Evolutionary conservation across 148 eudicot species (phyloP), one percentile per base, ranked within the genome.

Genomic region (Amaranthus palmeri): DNA sequence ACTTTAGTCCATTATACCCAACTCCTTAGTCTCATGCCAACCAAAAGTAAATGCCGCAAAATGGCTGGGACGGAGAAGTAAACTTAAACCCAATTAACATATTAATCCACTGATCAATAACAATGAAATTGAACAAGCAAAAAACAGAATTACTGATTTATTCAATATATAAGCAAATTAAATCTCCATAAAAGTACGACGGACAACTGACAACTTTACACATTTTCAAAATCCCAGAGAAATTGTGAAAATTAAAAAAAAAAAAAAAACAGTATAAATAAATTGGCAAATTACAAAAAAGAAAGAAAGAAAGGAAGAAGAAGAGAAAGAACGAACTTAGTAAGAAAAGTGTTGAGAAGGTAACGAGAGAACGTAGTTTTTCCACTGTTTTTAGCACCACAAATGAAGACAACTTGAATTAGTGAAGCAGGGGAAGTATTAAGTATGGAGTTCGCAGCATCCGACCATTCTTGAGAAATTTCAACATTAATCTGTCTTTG

Each of bases 371-470:
- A 93, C 58, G 91, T 93, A 47, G 97, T 85, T 72, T 93, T 93
- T 84, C 98, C 98, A 67, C 87, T 75, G 80, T 93, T 91, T 74
- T 86, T 93, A 46, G 98, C 79, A 59, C 98, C 98, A 45, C 98
- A 93, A n/a, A 91, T 80, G 42, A 93, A 54, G 14, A 79, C 71
- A 53, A 83, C 53, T 0, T 90, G 88, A 51, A 86, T 81, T 15
- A 77, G 73, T 47, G 74, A 80, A 2, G 82, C 52, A 61, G 61
- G 41, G 0, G 81, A 80, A 64, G 77, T 78, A 50, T 56, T 18
- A 2, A 86, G 80, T 42, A 91, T 85, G 66, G 79, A 41, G 10
- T 85, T 84, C 4, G 83, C 88, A 3, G 91, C 91, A 65, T 76
- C 74, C 0, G 87, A 81, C 98, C 96, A 93, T 72, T 86, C 92